phyloP scores from a whole-genome alignment of 2,329 filamentous ascomycete species.

The Exophiala lecanii-corni region DNA sequence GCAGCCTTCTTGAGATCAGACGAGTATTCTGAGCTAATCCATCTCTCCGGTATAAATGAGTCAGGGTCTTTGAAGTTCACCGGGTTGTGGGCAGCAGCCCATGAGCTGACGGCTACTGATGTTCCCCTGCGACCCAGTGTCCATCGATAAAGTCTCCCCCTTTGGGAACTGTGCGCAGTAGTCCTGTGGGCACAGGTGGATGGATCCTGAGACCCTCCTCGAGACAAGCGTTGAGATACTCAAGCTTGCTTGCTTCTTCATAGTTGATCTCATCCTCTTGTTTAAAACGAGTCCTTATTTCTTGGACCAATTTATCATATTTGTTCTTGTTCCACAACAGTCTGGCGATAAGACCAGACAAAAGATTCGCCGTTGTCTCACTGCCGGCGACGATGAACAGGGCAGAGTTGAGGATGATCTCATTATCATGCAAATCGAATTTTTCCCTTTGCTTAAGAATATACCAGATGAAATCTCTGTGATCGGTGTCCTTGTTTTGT shows the following conservation, averaged over 20 bases:
- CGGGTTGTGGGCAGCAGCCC: slow-evolving; percentile 26
- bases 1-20: slow-evolving; percentile 9
- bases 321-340: slow-evolving; percentile 24
- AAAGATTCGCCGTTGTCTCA: slow-evolving; percentile 26
- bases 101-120: slow-evolving; percentile 26
- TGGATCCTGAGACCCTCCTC: slow-evolving; percentile 46
- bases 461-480: slow-evolving; percentile 18
- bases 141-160: slow-evolving; percentile 32
- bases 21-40: slow-evolving; percentile 5
- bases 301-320: slow-evolving; percentile 24
- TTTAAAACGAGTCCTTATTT: slow-evolving; percentile 28
- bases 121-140: slow-evolving; percentile 31
- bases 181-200: slow-evolving; percentile 35
- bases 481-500: slow-evolving; percentile 7
- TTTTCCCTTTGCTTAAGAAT: slow-evolving; percentile 37
- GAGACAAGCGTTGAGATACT: slow-evolving; percentile 44
- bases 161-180: slow-evolving; percentile 35
- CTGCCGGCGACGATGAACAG: slow-evolving; percentile 26
- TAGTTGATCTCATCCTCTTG: slow-evolving; percentile 30
- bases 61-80: slow-evolving; percentile 26
- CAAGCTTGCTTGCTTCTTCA: slow-evolving; percentile 31
- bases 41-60: slow-evolving; percentile 18
- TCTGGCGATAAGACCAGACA: slow-evolving; percentile 26
- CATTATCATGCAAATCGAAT: slow-evolving; percentile 21
- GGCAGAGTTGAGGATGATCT: slow-evolving; percentile 13